phyloP scores from a whole-genome alignment of 1,284 basidiomycete species.

The Coriolopsis trogii region DNA sequence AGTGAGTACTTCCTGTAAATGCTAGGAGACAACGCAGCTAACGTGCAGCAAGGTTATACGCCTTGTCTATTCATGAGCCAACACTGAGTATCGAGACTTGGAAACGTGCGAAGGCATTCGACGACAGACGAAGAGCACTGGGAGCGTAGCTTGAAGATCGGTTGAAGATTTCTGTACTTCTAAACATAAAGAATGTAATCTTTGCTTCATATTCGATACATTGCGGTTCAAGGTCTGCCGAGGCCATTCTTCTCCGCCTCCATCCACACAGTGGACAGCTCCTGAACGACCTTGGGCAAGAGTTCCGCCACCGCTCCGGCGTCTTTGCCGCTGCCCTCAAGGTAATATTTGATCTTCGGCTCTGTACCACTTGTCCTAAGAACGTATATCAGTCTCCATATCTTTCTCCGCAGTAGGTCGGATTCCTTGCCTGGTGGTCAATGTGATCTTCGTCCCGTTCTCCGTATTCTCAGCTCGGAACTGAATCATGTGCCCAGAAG shows the following conservation, averaged over 20 bases:
- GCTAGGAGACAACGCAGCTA: too few species aligned
- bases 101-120: constrained; percentile 41
- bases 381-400: neutral
- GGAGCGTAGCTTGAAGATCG: constrained; percentile 12
- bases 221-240: constrained; percentile 38
- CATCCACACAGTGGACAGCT: constrained; percentile 71
- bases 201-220: neutral
- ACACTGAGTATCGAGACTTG: constrained; percentile 43
- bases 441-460: constrained; percentile 52
- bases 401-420: too few species aligned
- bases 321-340: constrained; percentile 71
- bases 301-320: constrained; percentile 44
- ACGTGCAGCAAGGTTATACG: constrained; percentile 41
- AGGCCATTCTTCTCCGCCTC: constrained; percentile 61
- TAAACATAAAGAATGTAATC: neutral
- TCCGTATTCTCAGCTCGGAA: constrained; percentile 57
- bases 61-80: constrained; percentile 37
- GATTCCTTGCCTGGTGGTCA: constrained; percentile 64
- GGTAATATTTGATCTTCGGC: constrained; percentile 88
- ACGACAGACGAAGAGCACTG: constrained; percentile 35
- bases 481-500: constrained; percentile 84
- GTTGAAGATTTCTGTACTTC: too few species aligned
- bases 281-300: constrained; percentile 55
- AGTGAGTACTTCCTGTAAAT: too few species aligned
- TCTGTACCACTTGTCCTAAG: constrained; percentile 84